phyloP scores from a whole-genome alignment of 306 rosid genomes.

The Glycine soja region DNA sequence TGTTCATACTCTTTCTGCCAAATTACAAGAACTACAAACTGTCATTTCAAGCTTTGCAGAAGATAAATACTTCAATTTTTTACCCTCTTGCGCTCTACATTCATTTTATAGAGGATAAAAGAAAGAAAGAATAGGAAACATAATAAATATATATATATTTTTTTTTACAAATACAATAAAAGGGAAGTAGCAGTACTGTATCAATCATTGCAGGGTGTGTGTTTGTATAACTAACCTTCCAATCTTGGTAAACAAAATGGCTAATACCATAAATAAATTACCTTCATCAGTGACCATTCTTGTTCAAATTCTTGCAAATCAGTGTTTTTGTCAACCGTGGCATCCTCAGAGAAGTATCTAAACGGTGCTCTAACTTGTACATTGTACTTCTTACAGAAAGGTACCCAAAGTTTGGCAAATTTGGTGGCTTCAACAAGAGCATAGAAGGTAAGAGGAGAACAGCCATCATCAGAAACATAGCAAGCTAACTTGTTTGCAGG shows the following conservation, averaged over 20 bases:
- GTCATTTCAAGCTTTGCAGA: not conserved
- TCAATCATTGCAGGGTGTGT: not conserved
- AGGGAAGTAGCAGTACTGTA: not conserved
- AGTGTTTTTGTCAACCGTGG: not conserved
- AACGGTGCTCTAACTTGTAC: constrained; percentile 74
- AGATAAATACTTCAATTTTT: not conserved
- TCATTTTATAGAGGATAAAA: not conserved
- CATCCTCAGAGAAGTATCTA: constrained; percentile 53
- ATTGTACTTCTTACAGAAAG: constrained; percentile 66
- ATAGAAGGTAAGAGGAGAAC: constrained; percentile 60
- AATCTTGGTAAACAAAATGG: not conserved
- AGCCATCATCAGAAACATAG: constrained; percentile 84
- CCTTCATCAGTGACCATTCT: constrained; percentile 58
- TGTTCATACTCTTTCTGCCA: constrained; percentile 64
- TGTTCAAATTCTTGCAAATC: constrained; percentile 42
- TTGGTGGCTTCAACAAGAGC: constrained; percentile 62
- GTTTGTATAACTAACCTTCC: not conserved
- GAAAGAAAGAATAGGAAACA: not conserved
- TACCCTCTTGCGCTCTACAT: not conserved
- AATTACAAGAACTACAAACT: not conserved
- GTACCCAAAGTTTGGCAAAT: constrained; percentile 73
- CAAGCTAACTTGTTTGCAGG: constrained; percentile 78
- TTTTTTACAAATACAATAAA: not conserved
- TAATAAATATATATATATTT: no score
- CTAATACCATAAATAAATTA: constrained; percentile 6